A percentile compares a stretch with the other conserved stretches of the same genome.
Conservation (phyloP, 2,329 filamentous ascomycete genomes). For the Diplocarpon mali region DNA sequence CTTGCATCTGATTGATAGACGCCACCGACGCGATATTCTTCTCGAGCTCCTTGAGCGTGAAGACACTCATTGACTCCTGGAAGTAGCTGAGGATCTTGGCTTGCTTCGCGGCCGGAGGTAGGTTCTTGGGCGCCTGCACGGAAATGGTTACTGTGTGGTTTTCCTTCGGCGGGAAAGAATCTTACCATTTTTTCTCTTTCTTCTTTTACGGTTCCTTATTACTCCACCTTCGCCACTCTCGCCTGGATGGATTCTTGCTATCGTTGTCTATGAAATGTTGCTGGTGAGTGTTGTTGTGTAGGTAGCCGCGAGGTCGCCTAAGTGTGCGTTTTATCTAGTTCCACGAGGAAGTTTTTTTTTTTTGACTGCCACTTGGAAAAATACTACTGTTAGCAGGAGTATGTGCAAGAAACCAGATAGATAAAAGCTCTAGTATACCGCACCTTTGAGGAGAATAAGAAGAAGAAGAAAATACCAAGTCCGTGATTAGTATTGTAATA, state of each 20-base stretch:
- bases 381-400: too few species aligned
- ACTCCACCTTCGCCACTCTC: not conserved
- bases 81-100: constrained; percentile 47
- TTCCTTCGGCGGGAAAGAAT: not conserved
- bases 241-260: too few species aligned
- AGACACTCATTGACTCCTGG: constrained; percentile 46
- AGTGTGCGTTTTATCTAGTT: too few species aligned
- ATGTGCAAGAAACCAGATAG: too few species aligned
- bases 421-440: not conserved
- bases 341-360: too few species aligned
- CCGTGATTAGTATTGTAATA: too few species aligned
- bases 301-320: too few species aligned
- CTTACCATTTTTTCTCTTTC: constrained; percentile 1
- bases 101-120: constrained; percentile 46
- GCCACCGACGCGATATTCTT: constrained; percentile 50
- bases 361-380: too few species aligned
- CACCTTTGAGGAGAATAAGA: not conserved
- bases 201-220: not conserved
- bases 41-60: constrained; percentile 58
- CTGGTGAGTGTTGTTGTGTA: too few species aligned
- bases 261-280: too few species aligned
- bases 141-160: not conserved
- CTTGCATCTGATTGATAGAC: constrained; percentile 54
- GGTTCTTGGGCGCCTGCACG: constrained; percentile 38
- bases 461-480: not conserved